phyloP scores from a whole-genome alignment of 2,329 filamentous ascomycete species.

The Venturia carpophila region DNA sequence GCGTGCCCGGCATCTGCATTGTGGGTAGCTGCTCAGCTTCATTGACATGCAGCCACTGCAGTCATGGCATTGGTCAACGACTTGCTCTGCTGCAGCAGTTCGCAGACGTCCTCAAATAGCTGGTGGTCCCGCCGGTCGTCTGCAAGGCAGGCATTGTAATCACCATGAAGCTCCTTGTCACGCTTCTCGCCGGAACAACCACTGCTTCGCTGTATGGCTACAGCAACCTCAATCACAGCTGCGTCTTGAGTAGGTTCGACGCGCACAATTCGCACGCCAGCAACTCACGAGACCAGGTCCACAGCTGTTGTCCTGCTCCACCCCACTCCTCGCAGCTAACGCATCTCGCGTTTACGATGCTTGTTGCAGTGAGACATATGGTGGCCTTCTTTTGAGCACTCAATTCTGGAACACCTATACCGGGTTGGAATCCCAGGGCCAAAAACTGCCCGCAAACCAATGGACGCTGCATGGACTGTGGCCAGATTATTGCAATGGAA shows the following conservation, averaged over 20 bases:
- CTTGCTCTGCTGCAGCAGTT: background rate
- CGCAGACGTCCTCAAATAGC: background rate
- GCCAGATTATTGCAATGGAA: constrained; percentile 44
- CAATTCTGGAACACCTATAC: constrained; percentile 61
- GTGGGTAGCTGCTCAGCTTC: background rate
- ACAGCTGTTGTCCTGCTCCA: constrained; percentile 39
- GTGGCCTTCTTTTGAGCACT: constrained; percentile 53
- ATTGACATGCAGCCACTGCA: background rate
- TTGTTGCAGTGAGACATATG: constrained; percentile 59
- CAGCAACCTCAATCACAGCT: constrained; percentile 50
- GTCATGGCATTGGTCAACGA: background rate
- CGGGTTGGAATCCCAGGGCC: constrained; percentile 49
- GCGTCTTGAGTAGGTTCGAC: constrained; percentile 37
- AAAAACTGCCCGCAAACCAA: constrained; percentile 48
- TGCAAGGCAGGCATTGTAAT: background rate
- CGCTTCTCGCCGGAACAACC: background rate
- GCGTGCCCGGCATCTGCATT: background rate
- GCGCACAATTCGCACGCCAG: constrained; percentile 17
- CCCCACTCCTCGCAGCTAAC: constrained; percentile 35
- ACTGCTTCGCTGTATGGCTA: constrained; percentile 40
- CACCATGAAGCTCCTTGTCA: background rate
- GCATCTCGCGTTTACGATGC: constrained; percentile 42
- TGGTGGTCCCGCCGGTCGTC: background rate
- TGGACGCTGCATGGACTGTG: constrained; percentile 57
- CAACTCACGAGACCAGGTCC: constrained; percentile 27